Percentiles rank a stretch among this genome's conserved stretches.
Conservation (phyloP, 495 filamentous ascomycete genomes). For the Aspergillus cavernicola region DNA sequence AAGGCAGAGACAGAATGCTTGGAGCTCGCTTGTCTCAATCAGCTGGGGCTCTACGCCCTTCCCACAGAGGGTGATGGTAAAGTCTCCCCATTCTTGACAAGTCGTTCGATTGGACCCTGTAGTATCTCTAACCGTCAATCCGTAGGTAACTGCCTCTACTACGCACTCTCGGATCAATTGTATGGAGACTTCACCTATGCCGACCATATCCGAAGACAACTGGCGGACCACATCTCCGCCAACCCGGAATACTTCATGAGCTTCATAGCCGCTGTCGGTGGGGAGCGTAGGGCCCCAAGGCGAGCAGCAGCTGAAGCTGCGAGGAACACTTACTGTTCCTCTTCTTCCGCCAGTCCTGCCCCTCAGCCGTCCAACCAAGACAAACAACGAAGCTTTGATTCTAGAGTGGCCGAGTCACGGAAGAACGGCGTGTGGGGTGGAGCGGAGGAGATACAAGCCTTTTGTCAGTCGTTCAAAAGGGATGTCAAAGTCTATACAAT, state of each 20-base stretch:
- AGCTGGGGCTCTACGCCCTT: slow-evolving; percentile 39
- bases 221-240: slow-evolving; percentile 60
- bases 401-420: slow-evolving; percentile 58
- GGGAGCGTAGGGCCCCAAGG: slow-evolving; percentile 60
- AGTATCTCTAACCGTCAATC: slow-evolving; percentile 17
- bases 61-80: slow-evolving; percentile 48
- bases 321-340: slow-evolving; percentile 35
- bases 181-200: slow-evolving; percentile 60
- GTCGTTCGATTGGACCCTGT: slow-evolving; percentile 6
- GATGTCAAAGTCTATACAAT: slow-evolving; percentile 64
- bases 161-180: slow-evolving; percentile 72
- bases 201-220: slow-evolving; percentile 53
- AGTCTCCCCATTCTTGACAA: slow-evolving; percentile 1
- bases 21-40: slow-evolving; percentile 37
- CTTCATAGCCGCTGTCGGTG: slow-evolving; percentile 61
- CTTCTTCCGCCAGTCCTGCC: slow-evolving; percentile 30
- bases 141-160: slow-evolving; percentile 72
- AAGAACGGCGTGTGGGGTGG: slow-evolving; percentile 65
- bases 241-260: slow-evolving; percentile 61
- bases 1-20: slow-evolving; percentile 27
- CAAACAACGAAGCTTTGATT: slow-evolving; percentile 59
- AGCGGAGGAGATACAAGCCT: slow-evolving; percentile 69
- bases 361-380: slow-evolving; percentile 49
- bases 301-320: slow-evolving; percentile 47
- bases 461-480: slow-evolving; percentile 56